Base-by-base conservation (phyloP, 1,284 basidiomycete species). In the Malassezia nana region DNA sequence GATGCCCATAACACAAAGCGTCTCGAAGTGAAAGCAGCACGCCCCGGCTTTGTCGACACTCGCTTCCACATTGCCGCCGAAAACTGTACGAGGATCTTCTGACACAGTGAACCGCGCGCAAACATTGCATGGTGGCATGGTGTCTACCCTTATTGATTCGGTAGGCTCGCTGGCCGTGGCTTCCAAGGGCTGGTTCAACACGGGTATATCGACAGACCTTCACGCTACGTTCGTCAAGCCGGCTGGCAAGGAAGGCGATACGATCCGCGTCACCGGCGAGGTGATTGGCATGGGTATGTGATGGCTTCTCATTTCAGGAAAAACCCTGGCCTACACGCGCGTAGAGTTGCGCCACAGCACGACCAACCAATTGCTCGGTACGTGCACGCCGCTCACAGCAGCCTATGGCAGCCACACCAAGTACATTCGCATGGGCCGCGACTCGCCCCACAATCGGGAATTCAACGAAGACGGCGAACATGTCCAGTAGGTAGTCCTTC, bases 161-260 rank as follows among this genome's bases (percentile, higher is more conserved):
- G 76, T 87, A 41, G 88, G 89, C 6, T 87, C 84, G 0, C 79
- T 91, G 10, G 86, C 86, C 6, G 80, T 91, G 20, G 85, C 86
- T 0, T 82, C 84, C 12, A 83, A 84, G 60, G 89, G 89, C 4
- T 81, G 88, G 22, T 84, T 78, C 72, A 85, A 87, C 82, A 90
- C 89, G 0, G 77, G 88, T 15, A 87, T 91, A 6, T 87, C 85
- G 2, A 88, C 87, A 1, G 88, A 91, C 69, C 84, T 92, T 64
- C 83, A 83, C 43, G 83, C 87, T 0, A 87, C 85, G 2, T 91
- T 87, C 63, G 82, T 87, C 50, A 81, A 81, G 45, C 82, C 84
- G 12, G 84, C 79, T 1, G 86, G 86, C 16, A 48, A 31, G 7
- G 43, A 31, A 4, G 66, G 62, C 4, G 69, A 67, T 20, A 48